These are phyloP conservation scores for Goffeauzyma gilvescens DNA, from an alignment of 768 basidiomycete species.

Conservation along the genomic window DNA sequence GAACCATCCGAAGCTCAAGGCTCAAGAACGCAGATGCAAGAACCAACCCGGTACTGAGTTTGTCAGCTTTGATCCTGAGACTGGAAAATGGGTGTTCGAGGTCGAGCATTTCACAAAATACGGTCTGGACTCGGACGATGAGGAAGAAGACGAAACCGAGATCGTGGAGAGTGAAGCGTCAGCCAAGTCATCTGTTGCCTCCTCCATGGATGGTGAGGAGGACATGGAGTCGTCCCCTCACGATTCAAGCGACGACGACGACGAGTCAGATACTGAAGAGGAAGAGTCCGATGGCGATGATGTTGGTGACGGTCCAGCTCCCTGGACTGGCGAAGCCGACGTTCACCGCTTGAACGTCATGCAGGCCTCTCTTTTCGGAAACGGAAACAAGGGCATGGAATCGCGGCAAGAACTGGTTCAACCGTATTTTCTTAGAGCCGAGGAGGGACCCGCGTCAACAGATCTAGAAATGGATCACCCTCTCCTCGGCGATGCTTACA, in stretches of 20 bases:
- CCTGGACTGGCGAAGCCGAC: no score
- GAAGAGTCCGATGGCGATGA: not conserved
- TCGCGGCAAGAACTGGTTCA: not conserved
- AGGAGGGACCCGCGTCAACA: conserved; percentile 22
- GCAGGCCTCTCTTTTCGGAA: not conserved
- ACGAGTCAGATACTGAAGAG: not conserved
- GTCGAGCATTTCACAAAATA: conserved; percentile 63
- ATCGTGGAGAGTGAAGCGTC: conserved; percentile 1
- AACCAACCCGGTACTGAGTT: conserved; percentile 72
- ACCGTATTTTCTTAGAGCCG: conserved; percentile 31
- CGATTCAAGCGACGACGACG: conserved; percentile 3
- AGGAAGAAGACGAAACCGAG: conserved; percentile 21
- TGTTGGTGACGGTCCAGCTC: not conserved
- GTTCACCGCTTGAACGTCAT: conserved; percentile 8
- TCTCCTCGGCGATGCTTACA: no score
- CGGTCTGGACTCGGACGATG: conserved; percentile 22
- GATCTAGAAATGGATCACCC: no score
- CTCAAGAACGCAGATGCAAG: conserved; percentile 57
- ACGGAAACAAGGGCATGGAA: not conserved
- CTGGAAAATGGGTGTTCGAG: conserved; percentile 80
- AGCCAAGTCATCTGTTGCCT: not conserved
- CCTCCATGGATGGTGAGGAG: not conserved
- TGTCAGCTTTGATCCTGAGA: conserved; percentile 53
- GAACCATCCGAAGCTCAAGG: conserved; percentile 51
- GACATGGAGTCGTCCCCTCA: no score